Conservation (phyloP, 176 grass and related monocot genomes). For the barley (Hordeum vulgare) region MorexV3_pseudomolecules_assembly NC_058521.1:575752944-575753443, state of each 20-base stretch:
- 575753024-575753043: too few relatives aligned
- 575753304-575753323: constrained; percentile 59
- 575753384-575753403: background rate
- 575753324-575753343: constrained; percentile 47
- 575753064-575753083: too few relatives aligned
- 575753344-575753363: background rate
- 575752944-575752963: too few relatives aligned
- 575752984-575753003: too few relatives aligned
- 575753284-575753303: constrained; percentile 47
- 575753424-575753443: constrained; percentile 8
- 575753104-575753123: too few relatives aligned
- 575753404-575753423: background rate
- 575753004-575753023: too few relatives aligned
- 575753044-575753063: too few relatives aligned
- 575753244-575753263: constrained; percentile 57
- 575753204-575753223: constrained; percentile 19
- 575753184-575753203: too few relatives aligned
- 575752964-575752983: too few relatives aligned
- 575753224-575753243: constrained; percentile 84
- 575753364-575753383: background rate
- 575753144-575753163: background rate
- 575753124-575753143: background rate
- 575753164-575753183: background rate
- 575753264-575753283: constrained; percentile 78
- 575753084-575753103: too few relatives aligned